These are phyloP conservation scores for Podila verticillata DNA, from an alignment of 192 early-diverging fungal species.

Conservation along the genomic window DNA sequence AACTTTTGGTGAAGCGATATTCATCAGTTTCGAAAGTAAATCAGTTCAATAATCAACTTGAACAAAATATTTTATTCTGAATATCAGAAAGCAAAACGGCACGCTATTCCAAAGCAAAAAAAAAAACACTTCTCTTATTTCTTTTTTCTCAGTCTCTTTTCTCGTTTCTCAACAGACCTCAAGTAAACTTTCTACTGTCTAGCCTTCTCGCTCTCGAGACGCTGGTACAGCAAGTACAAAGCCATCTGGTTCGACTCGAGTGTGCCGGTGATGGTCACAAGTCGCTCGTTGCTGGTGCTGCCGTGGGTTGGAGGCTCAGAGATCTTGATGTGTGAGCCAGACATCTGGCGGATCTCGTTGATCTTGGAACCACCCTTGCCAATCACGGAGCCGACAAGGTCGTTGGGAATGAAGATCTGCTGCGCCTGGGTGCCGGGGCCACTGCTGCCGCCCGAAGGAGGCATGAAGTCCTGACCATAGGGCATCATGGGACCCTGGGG, in stretches of 20 bases:
- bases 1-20: too few relatives aligned
- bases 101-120: neutral
- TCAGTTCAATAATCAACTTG: too few relatives aligned
- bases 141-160: neutral
- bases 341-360: conserved; percentile 82
- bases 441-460: conserved; percentile 20
- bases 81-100: too few relatives aligned
- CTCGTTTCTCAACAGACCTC: neutral
- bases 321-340: conserved; percentile 90
- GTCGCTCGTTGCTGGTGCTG: conserved; percentile 68
- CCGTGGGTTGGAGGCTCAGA: conserved; percentile 72
- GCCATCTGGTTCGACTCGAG: conserved; percentile 93
- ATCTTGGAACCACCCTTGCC: conserved; percentile 90
- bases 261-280: conserved; percentile 91
- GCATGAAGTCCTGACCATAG: conserved; percentile 56
- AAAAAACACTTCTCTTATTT: neutral
- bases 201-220: conserved; percentile 84
- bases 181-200: conserved; percentile 37
- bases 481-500: conserved; percentile 41
- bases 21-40: too few relatives aligned
- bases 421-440: conserved; percentile 60
- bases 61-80: too few relatives aligned
- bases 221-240: conserved; percentile 87
- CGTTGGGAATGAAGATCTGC: conserved; percentile 72
- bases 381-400: conserved; percentile 91